phyloP scores from a whole-genome alignment of 2,329 filamentous ascomycete genomes.

The Ophiocordyceps robertsii region DNA sequence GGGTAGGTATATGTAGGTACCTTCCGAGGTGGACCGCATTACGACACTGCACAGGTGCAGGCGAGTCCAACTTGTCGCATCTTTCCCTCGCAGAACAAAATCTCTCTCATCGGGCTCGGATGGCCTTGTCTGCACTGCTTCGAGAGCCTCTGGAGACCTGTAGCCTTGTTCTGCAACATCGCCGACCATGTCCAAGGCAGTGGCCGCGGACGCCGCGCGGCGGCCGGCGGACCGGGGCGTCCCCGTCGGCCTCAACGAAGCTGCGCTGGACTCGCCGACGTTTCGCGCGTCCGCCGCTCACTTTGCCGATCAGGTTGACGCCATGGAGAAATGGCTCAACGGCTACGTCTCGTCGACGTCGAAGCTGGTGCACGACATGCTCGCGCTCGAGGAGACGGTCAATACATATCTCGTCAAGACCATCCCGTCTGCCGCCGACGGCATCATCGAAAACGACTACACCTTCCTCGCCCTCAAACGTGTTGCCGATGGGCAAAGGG shows the following conservation, averaged over 20 bases:
- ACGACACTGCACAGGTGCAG: too few relatives aligned
- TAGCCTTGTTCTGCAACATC: neutral
- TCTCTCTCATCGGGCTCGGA: neutral
- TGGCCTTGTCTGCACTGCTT: neutral
- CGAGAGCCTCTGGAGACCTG: neutral
- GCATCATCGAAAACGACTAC: constrained; percentile 88
- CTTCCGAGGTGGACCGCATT: too few relatives aligned
- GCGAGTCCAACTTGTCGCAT: too few relatives aligned
- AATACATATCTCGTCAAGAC: constrained; percentile 64
- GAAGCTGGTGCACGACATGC: constrained; percentile 47
- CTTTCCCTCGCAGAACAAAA: too few relatives aligned
- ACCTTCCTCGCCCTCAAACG: constrained; percentile 75
- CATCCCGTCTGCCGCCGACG: constrained; percentile 67
- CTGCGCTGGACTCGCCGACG: constrained; percentile 88
- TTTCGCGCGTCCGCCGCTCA: constrained; percentile 80
- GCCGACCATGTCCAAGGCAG: constrained; percentile 8
- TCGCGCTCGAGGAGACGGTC: constrained; percentile 66
- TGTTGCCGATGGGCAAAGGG: constrained; percentile 72
- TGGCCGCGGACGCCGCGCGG: constrained; percentile 6
- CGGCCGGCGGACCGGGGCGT: constrained; percentile 25
- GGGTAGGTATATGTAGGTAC: too few relatives aligned
- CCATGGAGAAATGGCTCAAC: constrained; percentile 83
- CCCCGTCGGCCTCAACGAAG: constrained; percentile 84
- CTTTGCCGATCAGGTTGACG: constrained; percentile 84
- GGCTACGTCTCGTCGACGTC: constrained; percentile 39